These are phyloP conservation scores for Symbiotaphrina buchneri DNA, from an alignment of 495 filamentous ascomycete genomes.

Conservation along the genomic window DNA sequence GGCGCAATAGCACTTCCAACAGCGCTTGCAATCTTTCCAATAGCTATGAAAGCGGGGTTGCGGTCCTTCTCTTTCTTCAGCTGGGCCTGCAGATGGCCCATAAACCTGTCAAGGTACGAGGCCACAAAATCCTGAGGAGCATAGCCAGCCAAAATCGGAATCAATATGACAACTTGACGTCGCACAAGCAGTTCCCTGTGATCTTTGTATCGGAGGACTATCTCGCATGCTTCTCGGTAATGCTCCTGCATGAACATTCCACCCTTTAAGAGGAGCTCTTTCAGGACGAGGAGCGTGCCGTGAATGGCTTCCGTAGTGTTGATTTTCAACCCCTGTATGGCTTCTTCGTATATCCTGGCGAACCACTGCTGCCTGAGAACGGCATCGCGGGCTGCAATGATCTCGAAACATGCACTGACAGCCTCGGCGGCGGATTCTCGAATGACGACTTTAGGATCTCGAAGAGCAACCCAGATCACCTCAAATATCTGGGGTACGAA, in stretches of 20 bases:
- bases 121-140: constrained; percentile 66
- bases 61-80: constrained; percentile 91
- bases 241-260: constrained; percentile 97
- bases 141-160: constrained; percentile 84
- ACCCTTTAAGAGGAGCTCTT: constrained; percentile 75
- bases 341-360: constrained; percentile 65
- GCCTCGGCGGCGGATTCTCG: constrained; percentile 79
- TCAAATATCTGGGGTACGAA: constrained; percentile 83
- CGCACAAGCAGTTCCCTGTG: constrained; percentile 73
- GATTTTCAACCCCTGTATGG: constrained; percentile 50
- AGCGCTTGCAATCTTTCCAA: constrained; percentile 89
- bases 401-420: constrained; percentile 78
- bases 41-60: constrained; percentile 80
- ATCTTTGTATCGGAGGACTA: constrained; percentile 73
- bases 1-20: constrained; percentile 83
- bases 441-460: constrained; percentile 75
- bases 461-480: constrained; percentile 80
- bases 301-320: constrained; percentile 70
- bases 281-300: constrained; percentile 74
- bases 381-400: constrained; percentile 77
- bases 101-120: constrained; percentile 78
- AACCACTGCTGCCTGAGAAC: constrained; percentile 70
- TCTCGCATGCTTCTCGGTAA: constrained; percentile 74
- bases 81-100: constrained; percentile 85
- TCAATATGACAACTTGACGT: constrained; percentile 66